These are phyloP conservation scores for Lenwebbia sp. DNA, from an alignment of 345 rosid genomes.

Conservation along the genomic window DNA sequence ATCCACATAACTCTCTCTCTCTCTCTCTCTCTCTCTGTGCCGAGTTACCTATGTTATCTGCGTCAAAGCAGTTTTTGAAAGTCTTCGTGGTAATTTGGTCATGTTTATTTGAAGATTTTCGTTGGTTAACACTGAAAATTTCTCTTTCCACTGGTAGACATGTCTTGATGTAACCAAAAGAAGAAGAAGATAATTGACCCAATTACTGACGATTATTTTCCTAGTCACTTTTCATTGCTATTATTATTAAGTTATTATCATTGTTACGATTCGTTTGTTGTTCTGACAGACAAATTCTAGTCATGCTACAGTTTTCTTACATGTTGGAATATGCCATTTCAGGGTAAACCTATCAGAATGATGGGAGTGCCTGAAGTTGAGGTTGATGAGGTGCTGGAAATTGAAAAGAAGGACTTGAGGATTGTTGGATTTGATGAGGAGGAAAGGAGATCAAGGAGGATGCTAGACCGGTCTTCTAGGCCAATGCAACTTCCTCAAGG, in stretches of 20 bases:
- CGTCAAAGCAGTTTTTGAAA: background rate
- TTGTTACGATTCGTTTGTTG: background rate
- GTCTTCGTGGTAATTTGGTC: background rate
- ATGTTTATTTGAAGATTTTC: background rate
- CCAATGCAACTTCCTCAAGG: slow-evolving; percentile 66
- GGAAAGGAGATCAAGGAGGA: slow-evolving; percentile 61
- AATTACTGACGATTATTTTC: background rate
- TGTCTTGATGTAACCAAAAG: background rate
- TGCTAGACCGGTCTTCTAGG: slow-evolving; percentile 9
- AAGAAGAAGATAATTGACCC: background rate
- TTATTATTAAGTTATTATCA: background rate
- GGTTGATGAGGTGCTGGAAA: slow-evolving; percentile 38
- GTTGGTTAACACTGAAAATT: background rate
- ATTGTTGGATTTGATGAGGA: slow-evolving; percentile 92
- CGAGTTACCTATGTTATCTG: background rate
- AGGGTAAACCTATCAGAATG: slow-evolving; percentile 80
- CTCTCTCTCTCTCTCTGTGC: background rate
- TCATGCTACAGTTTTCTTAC: background rate
- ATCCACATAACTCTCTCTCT: background rate
- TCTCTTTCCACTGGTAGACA: background rate
- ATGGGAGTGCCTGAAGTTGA: slow-evolving; percentile 85
- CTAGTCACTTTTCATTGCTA: background rate
- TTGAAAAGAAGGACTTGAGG: slow-evolving; percentile 42
- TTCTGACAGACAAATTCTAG: background rate
- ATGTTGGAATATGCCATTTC: slow-evolving; percentile 1